Base-by-base conservation (phyloP, 768 basidiomycete genomes). In the Boletus reticuloceps region DNA sequence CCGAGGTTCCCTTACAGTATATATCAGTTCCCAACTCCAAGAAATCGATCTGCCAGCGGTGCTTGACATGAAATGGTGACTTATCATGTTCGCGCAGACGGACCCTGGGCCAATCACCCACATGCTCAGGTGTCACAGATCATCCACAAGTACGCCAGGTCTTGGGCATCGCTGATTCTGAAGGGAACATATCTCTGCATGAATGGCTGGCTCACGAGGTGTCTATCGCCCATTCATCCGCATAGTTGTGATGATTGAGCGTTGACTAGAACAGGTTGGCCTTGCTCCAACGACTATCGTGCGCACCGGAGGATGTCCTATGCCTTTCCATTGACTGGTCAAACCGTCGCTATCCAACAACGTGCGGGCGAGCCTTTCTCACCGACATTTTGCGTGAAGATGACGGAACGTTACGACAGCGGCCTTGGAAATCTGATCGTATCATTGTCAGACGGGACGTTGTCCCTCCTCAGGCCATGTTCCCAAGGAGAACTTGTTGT, bases 271-370 rank as follows among this genome's bases (percentile, higher is more conserved):
- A 65, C 47, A 66, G 56, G 53, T 63, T 88, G 25, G 55, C 66
- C 8, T 68, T 62, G 41, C 56, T 76, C n/a, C 70, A 78, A 29
- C 71, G 72, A 14, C 69, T 88, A 25, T 68, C 70, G 29, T 84
- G 84, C 53, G 78, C 73, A 27, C 61, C 83, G 0, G 67, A 80
- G 0, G 80, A 85, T 27, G 78, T 79, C 1, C 75, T 99, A 1
- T 95, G 92, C 64, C 82, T 99, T 17, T 98, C 94, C 10, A 73
- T 98, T 27, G 97, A 98, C 70, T 99, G 94, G 93, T 89, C 90
- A 1, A 88, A 89, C 61, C 81, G 90, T 17, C 78, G 82, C 32
- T 68, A 58, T 27, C 71, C 74, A n/a, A 72, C 72, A 52, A 70
- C 58, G 86, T 86, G 71, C 22, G 79, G 55, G 22, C 25, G 25